Evolutionary conservation across 1,284 basidiomycete species (phyloP).

Genomic region (Microbotryum scabiosae): DNA sequence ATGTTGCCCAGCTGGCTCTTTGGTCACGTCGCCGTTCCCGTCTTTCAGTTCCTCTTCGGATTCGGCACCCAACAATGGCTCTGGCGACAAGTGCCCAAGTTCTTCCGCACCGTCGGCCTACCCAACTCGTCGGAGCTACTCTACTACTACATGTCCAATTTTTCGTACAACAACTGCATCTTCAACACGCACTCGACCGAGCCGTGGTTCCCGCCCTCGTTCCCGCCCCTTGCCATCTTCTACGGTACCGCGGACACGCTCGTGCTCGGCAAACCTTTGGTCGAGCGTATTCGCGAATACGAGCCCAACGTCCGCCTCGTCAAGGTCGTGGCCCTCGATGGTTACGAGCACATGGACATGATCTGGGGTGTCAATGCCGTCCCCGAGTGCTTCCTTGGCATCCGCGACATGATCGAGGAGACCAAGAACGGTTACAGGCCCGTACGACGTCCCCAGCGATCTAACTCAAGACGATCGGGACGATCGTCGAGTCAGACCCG

Average conservation of each 20-base stretch:
- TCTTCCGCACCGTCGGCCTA: slow-evolving; percentile 53
- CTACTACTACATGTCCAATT: slow-evolving; percentile 46
- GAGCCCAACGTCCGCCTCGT: slow-evolving; percentile 47
- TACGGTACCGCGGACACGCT: slow-evolving; percentile 45
- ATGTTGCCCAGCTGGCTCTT: slow-evolving; percentile 47
- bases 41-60: slow-evolving; percentile 31
- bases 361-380: slow-evolving; percentile 27
- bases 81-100: slow-evolving; percentile 49
- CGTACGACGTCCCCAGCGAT: background rate
- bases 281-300: slow-evolving; percentile 45
- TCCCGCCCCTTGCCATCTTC: slow-evolving; percentile 51
- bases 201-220: slow-evolving; percentile 48
- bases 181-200: slow-evolving; percentile 46
- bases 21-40: slow-evolving; percentile 36
- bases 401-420: slow-evolving; percentile 17
- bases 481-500: too few species aligned
- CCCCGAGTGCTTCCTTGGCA: slow-evolving; percentile 15
- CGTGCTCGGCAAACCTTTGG: slow-evolving; percentile 46
- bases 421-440: slow-evolving; percentile 10
- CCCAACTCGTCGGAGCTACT: slow-evolving; percentile 32
- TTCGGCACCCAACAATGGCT: slow-evolving; percentile 38
- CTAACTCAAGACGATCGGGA: too few species aligned
- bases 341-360: slow-evolving; percentile 42
- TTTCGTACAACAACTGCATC: slow-evolving; percentile 49
- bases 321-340: slow-evolving; percentile 39